Percentiles rank a stretch among this genome's conserved stretches.
Evolutionary conservation across 176 grass and related monocot species (phyloP).

Genomic region (Alopecurus myosuroides): DNA sequence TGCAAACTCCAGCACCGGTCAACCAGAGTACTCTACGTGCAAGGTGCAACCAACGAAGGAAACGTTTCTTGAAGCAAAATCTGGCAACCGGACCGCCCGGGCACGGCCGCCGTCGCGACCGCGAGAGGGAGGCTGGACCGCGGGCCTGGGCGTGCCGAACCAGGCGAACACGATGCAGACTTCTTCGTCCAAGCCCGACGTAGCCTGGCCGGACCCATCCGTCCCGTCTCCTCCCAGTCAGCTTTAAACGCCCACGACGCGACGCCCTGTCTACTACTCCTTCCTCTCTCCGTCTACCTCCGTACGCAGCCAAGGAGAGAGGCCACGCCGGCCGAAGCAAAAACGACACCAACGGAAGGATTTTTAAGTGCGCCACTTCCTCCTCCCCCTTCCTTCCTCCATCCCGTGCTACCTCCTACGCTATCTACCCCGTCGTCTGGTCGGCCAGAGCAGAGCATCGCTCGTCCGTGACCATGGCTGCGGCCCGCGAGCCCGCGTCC

Average conservation of each 20-base stretch:
- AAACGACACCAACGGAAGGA: slow-evolving; percentile 7
- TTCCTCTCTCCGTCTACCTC: background rate
- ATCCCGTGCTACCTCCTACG: background rate
- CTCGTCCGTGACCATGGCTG: slow-evolving; percentile 25
- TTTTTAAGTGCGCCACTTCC: slow-evolving; percentile 1
- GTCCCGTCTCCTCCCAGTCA: background rate
- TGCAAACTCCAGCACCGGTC: too few species aligned
- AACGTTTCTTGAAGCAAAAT: background rate
- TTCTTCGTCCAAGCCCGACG: background rate
- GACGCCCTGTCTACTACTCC: background rate
- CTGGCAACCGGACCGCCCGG: background rate
- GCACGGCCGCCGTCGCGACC: too few species aligned
- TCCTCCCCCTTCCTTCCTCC: background rate
- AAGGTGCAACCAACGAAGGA: too few species aligned
- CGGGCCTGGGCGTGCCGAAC: background rate
- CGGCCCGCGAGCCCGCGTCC: slow-evolving; percentile 9
- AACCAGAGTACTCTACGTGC: too few species aligned
- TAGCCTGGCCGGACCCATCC: background rate
- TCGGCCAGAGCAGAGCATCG: background rate
- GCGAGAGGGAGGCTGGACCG: background rate
- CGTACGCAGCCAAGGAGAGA: background rate
- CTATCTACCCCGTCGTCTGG: background rate
- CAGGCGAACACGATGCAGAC: background rate
- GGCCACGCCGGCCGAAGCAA: background rate
- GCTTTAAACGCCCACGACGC: background rate